Percentiles rank a stretch among this genome's conserved stretches.
These are phyloP conservation scores for Diospyros lotus DNA, from an alignment of 148 eudicot genomes.

Conservation along the genomic window DNA sequence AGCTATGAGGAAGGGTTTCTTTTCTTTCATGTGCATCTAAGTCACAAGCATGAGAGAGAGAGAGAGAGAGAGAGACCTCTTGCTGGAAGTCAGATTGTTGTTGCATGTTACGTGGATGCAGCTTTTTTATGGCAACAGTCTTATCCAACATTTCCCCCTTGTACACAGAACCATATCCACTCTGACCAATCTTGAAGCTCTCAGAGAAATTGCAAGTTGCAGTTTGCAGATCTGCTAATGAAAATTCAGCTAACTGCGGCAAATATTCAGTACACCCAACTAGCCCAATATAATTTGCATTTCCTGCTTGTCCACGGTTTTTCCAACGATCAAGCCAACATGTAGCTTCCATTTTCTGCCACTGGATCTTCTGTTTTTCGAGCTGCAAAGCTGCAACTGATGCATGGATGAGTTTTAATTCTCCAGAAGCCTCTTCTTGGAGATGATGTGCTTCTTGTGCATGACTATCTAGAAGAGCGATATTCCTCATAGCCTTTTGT, in stretches of 20 bases:
- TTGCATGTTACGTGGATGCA: slow-evolving; percentile 55
- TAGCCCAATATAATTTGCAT: slow-evolving; percentile 21
- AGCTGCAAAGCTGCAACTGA: slow-evolving; percentile 41
- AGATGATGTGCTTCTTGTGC: slow-evolving; percentile 58
- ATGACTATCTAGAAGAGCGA: slow-evolving; percentile 61
- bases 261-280: slow-evolving; percentile 30
- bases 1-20: neutral
- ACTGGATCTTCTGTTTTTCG: slow-evolving; percentile 57
- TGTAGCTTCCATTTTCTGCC: slow-evolving; percentile 59
- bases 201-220: slow-evolving; percentile 84
- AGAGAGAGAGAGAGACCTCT: slow-evolving; percentile 36
- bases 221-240: slow-evolving; percentile 57
- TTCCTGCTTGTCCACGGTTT: slow-evolving; percentile 37
- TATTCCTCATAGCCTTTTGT: slow-evolving; percentile 61
- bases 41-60: slow-evolving; percentile 3
- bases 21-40: neutral
- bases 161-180: slow-evolving; percentile 55
- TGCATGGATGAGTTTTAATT: slow-evolving; percentile 53
- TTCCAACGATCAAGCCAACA: slow-evolving; percentile 78
- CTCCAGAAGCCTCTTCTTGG: slow-evolving; percentile 56
- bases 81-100: slow-evolving; percentile 55
- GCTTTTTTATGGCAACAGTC: slow-evolving; percentile 68
- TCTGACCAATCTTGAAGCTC: slow-evolving; percentile 64
- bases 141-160: slow-evolving; percentile 72
- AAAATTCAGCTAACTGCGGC: slow-evolving; percentile 50